A percentile compares a stretch with the other conserved stretches of the same genome.
Evolutionary conservation across 495 filamentous ascomycete species (phyloP).

Genomic region (Hyaloscypha bicolor): DNA sequence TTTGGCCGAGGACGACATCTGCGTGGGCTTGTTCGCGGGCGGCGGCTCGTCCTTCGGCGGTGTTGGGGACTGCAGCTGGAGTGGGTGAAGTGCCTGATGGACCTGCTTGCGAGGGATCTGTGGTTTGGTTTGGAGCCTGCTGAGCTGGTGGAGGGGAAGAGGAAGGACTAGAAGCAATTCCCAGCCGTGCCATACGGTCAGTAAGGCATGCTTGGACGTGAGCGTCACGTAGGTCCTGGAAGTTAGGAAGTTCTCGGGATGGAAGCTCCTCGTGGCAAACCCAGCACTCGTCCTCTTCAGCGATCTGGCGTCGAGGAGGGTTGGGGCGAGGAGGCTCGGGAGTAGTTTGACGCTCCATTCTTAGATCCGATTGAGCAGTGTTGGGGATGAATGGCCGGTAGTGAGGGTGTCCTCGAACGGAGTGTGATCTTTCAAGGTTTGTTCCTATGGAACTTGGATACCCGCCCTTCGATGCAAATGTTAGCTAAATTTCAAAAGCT

Average conservation of each 20-base stretch:
- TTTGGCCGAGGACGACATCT: conserved; percentile 22
- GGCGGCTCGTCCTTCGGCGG: conserved; percentile 17
- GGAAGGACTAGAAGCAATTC: not conserved
- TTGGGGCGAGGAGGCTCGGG: not conserved
- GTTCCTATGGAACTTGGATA: not conserved
- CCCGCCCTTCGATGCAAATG: not conserved
- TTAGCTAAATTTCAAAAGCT: not conserved
- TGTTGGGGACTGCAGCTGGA: conserved; percentile 25
- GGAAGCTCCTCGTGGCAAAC: conserved; percentile 82
- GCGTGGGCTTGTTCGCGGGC: conserved; percentile 26
- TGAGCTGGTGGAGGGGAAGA: not conserved
- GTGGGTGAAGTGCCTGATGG: conserved; percentile 18
- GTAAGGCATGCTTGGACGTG: conserved; percentile 80
- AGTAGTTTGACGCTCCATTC: not conserved
- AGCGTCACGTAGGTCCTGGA: conserved; percentile 64
- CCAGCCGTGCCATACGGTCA: conserved; percentile 7
- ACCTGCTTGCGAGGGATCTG: conserved; percentile 1
- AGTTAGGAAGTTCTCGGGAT: conserved; percentile 58
- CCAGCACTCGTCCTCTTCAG: conserved; percentile 89
- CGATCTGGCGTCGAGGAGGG: conserved; percentile 41
- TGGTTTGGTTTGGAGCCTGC: not conserved
- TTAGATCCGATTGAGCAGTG: not conserved
- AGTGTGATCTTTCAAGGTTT: not conserved
- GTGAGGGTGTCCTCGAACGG: not conserved
- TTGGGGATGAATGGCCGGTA: not conserved